A percentile compares a stretch with the other conserved stretches of the same genome.
phyloP scores from a whole-genome alignment of 208 protist genomes.

The Angomonas deanei region DNA sequence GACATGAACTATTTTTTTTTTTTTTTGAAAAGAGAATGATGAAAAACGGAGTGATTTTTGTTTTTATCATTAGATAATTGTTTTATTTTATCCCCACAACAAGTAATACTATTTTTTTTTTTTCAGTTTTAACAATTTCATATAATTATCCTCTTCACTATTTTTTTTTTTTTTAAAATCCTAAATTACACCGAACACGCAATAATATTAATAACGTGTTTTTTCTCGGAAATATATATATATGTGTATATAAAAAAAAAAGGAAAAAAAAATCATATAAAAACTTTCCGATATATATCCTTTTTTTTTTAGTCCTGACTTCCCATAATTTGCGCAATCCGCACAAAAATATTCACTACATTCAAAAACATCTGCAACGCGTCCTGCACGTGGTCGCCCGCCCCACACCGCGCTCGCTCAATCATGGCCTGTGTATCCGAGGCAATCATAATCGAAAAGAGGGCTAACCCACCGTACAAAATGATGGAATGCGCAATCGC shows the following conservation, averaged over 20 bases:
- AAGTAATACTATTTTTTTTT: neutral
- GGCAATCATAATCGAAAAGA: constrained; percentile 81
- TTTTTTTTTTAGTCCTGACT: constrained; percentile 9
- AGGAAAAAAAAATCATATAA: constrained; percentile 14
- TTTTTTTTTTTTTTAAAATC: too few relatives aligned
- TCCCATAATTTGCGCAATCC: constrained; percentile 79
- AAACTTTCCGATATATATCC: too few relatives aligned
- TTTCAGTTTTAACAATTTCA: too few relatives aligned
- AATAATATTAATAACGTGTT: too few relatives aligned
- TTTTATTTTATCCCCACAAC: neutral
- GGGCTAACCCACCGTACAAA: constrained; percentile 80
- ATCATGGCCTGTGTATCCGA: constrained; percentile 88
- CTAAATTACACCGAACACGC: too few relatives aligned
- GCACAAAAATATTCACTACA: constrained; percentile 86
- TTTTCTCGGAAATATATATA: too few relatives aligned
- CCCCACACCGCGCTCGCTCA: constrained; percentile 78
- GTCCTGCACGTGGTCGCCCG: constrained; percentile 78
- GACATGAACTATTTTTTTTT: neutral
- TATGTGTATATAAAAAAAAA: neutral
- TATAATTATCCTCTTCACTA: too few relatives aligned
- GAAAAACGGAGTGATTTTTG: constrained; percentile 9
- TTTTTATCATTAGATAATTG: neutral
- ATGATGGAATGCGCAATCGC: constrained; percentile 80
- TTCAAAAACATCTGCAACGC: constrained; percentile 82
- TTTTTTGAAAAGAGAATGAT: too few relatives aligned